A percentile compares a stretch with the other conserved stretches of the same genome.
These are phyloP conservation scores for Vicia villosa DNA, from an alignment of 306 rosid genomes.

Conservation along the genomic window DNA sequence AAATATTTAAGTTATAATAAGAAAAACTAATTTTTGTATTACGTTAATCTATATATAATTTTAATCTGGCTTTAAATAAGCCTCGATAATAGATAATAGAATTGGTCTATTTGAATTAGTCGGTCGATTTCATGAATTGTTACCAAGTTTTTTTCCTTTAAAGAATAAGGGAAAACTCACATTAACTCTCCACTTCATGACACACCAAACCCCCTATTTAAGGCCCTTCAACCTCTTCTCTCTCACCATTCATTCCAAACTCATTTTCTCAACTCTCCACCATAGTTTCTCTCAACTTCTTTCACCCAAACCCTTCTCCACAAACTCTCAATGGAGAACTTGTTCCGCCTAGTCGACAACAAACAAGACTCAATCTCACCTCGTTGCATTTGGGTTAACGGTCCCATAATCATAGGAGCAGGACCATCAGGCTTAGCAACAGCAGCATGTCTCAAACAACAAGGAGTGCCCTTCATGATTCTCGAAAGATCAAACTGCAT, in stretches of 20 bases:
- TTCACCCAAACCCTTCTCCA: neutral
- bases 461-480: slow-evolving; percentile 80
- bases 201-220: slow-evolving; percentile 57
- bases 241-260: slow-evolving; percentile 56
- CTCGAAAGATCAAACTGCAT: slow-evolving; percentile 82
- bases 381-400: slow-evolving; percentile 76
- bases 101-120: no score
- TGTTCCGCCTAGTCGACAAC: slow-evolving; percentile 56
- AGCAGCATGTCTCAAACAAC: slow-evolving; percentile 81
- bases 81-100: no score
- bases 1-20: no score
- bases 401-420: slow-evolving; percentile 90
- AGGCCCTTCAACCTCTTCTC: slow-evolving; percentile 37
- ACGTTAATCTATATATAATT: no score
- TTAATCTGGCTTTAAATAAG: no score
- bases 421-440: slow-evolving; percentile 97
- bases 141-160: no score
- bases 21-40: no score
- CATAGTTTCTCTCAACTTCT: slow-evolving; percentile 10
- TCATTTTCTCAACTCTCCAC: slow-evolving; percentile 35
- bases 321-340: slow-evolving; percentile 56
- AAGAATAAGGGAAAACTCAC: slow-evolving; percentile 34
- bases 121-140: no score
- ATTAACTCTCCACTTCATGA: slow-evolving; percentile 44
- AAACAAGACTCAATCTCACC: slow-evolving; percentile 51